Conservation (phyloP, 441 rosid genomes). For the Pelargonium citronellum region DNA sequence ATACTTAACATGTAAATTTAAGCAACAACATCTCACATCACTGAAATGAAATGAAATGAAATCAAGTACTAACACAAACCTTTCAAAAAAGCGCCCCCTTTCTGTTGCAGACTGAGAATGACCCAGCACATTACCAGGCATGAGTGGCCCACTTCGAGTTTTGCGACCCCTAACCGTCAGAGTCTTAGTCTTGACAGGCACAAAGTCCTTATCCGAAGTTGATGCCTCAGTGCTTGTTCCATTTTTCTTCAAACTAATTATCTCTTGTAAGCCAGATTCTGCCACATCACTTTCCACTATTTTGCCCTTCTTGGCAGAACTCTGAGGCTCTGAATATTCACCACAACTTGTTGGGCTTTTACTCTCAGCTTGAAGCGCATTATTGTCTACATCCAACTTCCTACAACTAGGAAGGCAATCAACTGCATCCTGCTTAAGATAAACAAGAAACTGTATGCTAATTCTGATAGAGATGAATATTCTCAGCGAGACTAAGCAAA, state of each 20-base stretch:
- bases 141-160: constrained; percentile 86
- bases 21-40: not conserved
- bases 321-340: constrained; percentile 30
- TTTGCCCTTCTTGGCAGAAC: constrained; percentile 48
- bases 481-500: not conserved
- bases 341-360: constrained; percentile 28
- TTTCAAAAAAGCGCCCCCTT: constrained; percentile 48
- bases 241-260: constrained; percentile 33
- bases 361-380: constrained; percentile 33
- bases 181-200: constrained; percentile 40
- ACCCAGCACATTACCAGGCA: constrained; percentile 48
- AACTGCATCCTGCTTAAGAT: constrained; percentile 32
- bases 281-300: constrained; percentile 32
- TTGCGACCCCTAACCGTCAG: constrained; percentile 48
- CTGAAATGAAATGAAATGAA: not conserved
- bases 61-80: constrained; percentile 35
- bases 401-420: constrained; percentile 26
- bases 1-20: not conserved
- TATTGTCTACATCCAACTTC: constrained; percentile 30
- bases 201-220: constrained; percentile 45
- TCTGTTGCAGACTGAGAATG: constrained; percentile 51
- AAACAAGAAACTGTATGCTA: constrained; percentile 14
- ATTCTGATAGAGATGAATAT: not conserved
- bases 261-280: constrained; percentile 38
- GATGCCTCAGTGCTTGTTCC: constrained; percentile 49